These are phyloP conservation scores for Linaria vulgaris DNA, from an alignment of 257 asterid genomes.

Conservation along the genomic window DNA sequence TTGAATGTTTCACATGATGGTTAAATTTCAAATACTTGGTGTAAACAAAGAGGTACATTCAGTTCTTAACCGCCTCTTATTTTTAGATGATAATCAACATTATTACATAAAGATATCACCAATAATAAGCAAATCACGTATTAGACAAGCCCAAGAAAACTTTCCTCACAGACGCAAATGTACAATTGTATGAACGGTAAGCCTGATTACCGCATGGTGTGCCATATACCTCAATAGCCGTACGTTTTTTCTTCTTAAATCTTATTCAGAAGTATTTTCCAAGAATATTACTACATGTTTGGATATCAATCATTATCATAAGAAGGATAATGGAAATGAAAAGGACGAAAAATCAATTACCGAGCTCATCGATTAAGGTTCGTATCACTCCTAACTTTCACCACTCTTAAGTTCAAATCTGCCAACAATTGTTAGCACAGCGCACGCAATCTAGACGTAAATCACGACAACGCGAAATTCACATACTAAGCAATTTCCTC, in stretches of 20 bases:
- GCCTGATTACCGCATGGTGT: no score
- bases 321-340: no score
- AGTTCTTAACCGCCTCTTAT: not conserved
- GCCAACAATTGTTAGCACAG: no score
- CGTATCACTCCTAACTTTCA: no score
- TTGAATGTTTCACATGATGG: slow-evolving; percentile 13
- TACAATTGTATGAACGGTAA: not conserved
- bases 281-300: no score
- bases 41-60: not conserved
- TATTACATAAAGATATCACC: not conserved
- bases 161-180: not conserved
- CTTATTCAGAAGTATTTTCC: no score
- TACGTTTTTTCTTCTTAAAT: no score
- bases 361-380: no score
- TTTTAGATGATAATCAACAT: not conserved
- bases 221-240: no score
- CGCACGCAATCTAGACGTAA: not conserved
- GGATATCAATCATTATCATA: no score
- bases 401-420: no score
- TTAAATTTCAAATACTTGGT: slow-evolving; percentile 2
- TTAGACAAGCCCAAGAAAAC: not conserved
- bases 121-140: not conserved
- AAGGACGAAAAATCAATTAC: no score
- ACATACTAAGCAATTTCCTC: not conserved
- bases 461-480: not conserved